These are phyloP conservation scores for Apiotrichum mycotoxinovorans DNA, from an alignment of 1,284 basidiomycete genomes.

Conservation along the genomic window DNA sequence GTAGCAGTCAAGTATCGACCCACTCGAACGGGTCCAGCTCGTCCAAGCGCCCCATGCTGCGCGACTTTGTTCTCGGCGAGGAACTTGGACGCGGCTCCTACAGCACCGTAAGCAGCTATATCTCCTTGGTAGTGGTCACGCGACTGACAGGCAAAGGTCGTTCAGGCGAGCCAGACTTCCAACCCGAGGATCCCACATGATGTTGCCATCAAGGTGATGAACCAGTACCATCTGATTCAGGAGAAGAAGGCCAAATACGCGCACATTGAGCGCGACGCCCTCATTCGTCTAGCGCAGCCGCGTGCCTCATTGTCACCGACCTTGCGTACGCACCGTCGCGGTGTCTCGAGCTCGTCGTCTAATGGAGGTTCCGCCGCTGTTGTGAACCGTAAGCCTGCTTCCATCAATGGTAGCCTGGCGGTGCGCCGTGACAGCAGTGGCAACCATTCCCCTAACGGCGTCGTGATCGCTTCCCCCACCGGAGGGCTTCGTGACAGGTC, in stretches of 20 bases:
- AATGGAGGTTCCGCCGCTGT: conserved; percentile 8
- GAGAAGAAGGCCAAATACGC: conserved; percentile 57
- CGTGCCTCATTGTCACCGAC: conserved; percentile 37
- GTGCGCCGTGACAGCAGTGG: conserved; percentile 4
- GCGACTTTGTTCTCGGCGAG: conserved; percentile 47
- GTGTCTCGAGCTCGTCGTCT: conserved; percentile 35
- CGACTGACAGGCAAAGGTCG: background rate
- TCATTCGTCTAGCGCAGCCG: conserved; percentile 51
- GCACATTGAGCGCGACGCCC: conserved; percentile 54
- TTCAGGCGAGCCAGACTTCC: background rate
- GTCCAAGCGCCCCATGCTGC: conserved; percentile 26
- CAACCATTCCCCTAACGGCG: background rate
- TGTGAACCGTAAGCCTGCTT: background rate
- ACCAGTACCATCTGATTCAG: conserved; percentile 52
- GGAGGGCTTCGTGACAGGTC: conserved; percentile 4
- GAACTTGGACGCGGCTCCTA: conserved; percentile 50
- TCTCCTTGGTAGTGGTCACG: background rate
- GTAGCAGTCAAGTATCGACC: conserved; percentile 34
- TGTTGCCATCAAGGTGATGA: conserved; percentile 55
- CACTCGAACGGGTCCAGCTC: conserved; percentile 19
- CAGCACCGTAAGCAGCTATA: conserved; percentile 43
- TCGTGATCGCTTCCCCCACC: conserved; percentile 1
- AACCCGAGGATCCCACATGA: background rate
- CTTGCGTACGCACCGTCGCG: conserved; percentile 33
- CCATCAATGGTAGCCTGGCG: background rate